A percentile compares a stretch with the other conserved stretches of the same genome.
Evolutionary conservation across 306 rosid genomes (phyloP).

Genomic region (apple (Malus domestica)): ASM211411v1 NC_041803.1:957001-957500

Average conservation of each 20-base stretch:
- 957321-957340: slow-evolving; percentile 4
- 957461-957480: slow-evolving; percentile 18
- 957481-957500: slow-evolving; percentile 14
- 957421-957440: slow-evolving; percentile 69
- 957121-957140: background rate
- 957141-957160: slow-evolving; percentile 1
- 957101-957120: background rate
- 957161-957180: slow-evolving; percentile 5
- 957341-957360: slow-evolving; percentile 10
- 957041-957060: slow-evolving; percentile 93
- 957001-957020: slow-evolving; percentile 89
- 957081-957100: slow-evolving; percentile 1
- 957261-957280: background rate
- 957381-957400: slow-evolving; percentile 62
- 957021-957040: slow-evolving; percentile 70
- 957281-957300: background rate
- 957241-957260: background rate
- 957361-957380: slow-evolving; percentile 25
- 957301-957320: background rate
- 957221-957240: slow-evolving; percentile 3
- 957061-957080: slow-evolving; percentile 61
- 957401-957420: slow-evolving; percentile 87
- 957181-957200: background rate
- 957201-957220: background rate
- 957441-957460: slow-evolving; percentile 46